Evolutionary conservation across 148 eudicot species (phyloP).

Genomic region (Talinum fruticosum): DNA sequence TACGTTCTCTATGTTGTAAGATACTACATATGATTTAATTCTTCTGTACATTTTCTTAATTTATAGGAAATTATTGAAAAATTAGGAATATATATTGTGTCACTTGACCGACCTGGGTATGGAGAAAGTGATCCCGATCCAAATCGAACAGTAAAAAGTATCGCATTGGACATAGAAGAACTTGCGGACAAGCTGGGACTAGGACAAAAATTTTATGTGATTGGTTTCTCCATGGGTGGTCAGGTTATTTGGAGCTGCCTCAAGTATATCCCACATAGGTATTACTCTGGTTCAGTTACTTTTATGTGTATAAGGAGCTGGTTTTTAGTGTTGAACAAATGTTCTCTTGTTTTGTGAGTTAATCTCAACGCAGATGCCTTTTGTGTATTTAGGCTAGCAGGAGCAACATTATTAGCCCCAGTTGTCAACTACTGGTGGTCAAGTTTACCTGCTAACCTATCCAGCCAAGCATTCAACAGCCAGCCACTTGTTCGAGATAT

Average conservation of each 20-base stretch:
- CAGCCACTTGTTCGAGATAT: conserved; percentile 39
- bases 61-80: not conserved
- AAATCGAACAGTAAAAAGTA: conserved; percentile 35
- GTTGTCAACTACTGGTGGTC: conserved; percentile 66
- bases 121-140: not conserved
- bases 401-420: conserved; percentile 51
- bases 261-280: conserved; percentile 62
- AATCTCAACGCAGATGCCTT: not conserved
- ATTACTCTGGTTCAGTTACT: not conserved
- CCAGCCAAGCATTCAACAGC: conserved; percentile 34
- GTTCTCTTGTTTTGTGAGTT: not conserved
- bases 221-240: conserved; percentile 51
- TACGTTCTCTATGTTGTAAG: not conserved
- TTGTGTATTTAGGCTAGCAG: conserved; percentile 40
- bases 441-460: conserved; percentile 43
- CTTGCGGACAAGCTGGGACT: conserved; percentile 48
- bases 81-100: conserved; percentile 38
- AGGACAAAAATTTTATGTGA: conserved; percentile 47
- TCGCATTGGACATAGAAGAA: conserved; percentile 31
- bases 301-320: not conserved
- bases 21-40: not conserved
- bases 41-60: not conserved
- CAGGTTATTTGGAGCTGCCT: conserved; percentile 43
- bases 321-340: not conserved
- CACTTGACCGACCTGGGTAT: conserved; percentile 45